These are phyloP conservation scores for Komagataella kurtzmanii DNA, from an alignment of 805 yeast species.

Conservation along the genomic window DNA sequence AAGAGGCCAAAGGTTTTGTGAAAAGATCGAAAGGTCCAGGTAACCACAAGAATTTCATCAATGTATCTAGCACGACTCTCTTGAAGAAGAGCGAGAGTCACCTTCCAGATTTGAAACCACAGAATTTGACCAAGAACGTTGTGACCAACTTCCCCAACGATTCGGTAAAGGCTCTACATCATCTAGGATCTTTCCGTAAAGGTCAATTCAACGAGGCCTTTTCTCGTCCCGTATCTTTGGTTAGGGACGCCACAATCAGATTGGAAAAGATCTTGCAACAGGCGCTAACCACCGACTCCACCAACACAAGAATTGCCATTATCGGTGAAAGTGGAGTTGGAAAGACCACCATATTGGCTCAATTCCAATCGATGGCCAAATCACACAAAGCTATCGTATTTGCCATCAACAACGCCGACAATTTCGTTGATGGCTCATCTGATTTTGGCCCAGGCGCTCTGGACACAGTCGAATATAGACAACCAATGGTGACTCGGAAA, in stretches of 20 bases:
- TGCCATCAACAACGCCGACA: constrained; percentile 49
- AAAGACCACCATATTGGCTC: constrained; percentile 60
- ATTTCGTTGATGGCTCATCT: constrained; percentile 56
- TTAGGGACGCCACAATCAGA: constrained; percentile 29
- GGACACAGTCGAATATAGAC: constrained; percentile 39
- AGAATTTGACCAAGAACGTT: constrained; percentile 6
- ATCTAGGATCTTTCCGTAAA: constrained; percentile 52
- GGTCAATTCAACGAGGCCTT: constrained; percentile 59
- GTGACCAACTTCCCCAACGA: constrained; percentile 27
- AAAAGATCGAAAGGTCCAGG: constrained; percentile 19
- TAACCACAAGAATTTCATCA: constrained; percentile 14
- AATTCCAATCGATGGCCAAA: constrained; percentile 46
- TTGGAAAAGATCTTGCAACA: constrained; percentile 24
- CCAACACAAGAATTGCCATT: constrained; percentile 36
- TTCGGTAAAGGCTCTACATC: constrained; percentile 28
- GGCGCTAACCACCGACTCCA: constrained; percentile 18
- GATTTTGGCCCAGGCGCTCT: constrained; percentile 46
- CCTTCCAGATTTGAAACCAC: constrained; percentile 6
- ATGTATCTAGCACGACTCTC: constrained; percentile 10
- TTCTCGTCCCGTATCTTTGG: constrained; percentile 42
- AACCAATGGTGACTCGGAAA: constrained; percentile 63
- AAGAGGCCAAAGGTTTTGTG: neutral
- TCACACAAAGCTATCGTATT: constrained; percentile 33
- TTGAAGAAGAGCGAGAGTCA: constrained; percentile 10
- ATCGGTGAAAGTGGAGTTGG: constrained; percentile 70